Percentiles rank a stretch among this genome's conserved stretches.
phyloP scores from a whole-genome alignment of 225 moss, liverwort and hornwort genomes.

The Physcomitrium patens region DNA sequence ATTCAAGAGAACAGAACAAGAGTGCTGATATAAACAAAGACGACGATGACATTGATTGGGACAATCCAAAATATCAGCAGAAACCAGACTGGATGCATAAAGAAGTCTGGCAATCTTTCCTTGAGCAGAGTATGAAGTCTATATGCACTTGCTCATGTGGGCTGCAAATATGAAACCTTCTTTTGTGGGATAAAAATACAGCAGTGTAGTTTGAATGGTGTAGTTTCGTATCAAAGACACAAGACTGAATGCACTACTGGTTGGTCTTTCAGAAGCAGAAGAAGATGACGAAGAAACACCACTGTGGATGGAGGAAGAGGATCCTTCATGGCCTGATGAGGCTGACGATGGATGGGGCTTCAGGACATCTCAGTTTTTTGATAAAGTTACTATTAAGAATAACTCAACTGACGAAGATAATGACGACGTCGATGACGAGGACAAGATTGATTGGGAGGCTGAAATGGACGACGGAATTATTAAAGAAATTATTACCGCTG shows the following conservation, averaged over 20 bases:
- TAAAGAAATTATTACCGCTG: conserved; percentile 50
- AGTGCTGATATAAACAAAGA: conserved; percentile 11
- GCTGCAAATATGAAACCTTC: conserved; percentile 7
- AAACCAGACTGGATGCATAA: conserved; percentile 61
- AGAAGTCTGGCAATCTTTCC: conserved; percentile 41
- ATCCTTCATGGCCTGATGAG: conserved; percentile 67
- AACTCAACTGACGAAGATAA: conserved; percentile 35
- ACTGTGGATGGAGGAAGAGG: conserved; percentile 65
- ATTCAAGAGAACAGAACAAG: conserved; percentile 24
- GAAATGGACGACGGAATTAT: conserved; percentile 63
- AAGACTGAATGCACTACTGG: background rate
- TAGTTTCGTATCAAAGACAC: background rate
- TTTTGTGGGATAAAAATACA: background rate
- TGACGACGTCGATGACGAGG: conserved; percentile 44
- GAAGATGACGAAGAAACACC: conserved; percentile 54
- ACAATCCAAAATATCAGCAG: conserved; percentile 45
- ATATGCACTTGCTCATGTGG: background rate
- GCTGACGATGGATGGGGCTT: conserved; percentile 70
- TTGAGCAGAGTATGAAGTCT: conserved; percentile 31
- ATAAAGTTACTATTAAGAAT: conserved; percentile 51
- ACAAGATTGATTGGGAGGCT: conserved; percentile 53
- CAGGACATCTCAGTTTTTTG: conserved; percentile 63
- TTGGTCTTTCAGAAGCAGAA: conserved; percentile 24
- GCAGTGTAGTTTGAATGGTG: background rate
- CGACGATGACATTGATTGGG: conserved; percentile 34